A percentile compares a stretch with the other conserved stretches of the same genome.
phyloP scores from a whole-genome alignment of 1,284 basidiomycete species.

The Pseudomicrostroma phylloplanum region DNA sequence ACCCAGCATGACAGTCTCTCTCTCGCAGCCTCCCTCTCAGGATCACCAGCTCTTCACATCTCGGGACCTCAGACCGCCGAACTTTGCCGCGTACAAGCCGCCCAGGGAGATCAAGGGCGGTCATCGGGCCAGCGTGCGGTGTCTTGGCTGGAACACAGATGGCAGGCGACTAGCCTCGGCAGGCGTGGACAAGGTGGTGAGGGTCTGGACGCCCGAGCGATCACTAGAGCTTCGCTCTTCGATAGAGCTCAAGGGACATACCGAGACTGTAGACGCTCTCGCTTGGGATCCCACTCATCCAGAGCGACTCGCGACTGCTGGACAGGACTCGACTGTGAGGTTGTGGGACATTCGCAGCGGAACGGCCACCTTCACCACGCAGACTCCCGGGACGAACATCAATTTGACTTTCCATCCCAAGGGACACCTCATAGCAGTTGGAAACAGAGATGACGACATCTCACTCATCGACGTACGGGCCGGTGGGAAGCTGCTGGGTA shows the following conservation, averaged over 20 bases:
- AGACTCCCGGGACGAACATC: constrained; percentile 36
- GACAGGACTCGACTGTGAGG: constrained; percentile 35
- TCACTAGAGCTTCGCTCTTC: constrained; percentile 33
- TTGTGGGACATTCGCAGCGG: not conserved
- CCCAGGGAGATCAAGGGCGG: constrained; percentile 12
- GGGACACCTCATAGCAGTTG: constrained; percentile 35
- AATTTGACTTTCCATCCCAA: constrained; percentile 38
- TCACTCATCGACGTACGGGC: constrained; percentile 27
- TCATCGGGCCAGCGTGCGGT: constrained; percentile 20
- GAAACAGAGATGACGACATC: constrained; percentile 41
- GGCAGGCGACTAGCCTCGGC: constrained; percentile 38
- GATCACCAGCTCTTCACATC: not conserved
- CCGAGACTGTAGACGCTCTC: constrained; percentile 40
- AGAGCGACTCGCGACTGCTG: constrained; percentile 35
- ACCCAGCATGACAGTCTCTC: not conserved
- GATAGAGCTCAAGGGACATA: constrained; percentile 40
- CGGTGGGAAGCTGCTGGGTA: constrained; percentile 18
- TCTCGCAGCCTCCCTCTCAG: not conserved
- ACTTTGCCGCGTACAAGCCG: not conserved
- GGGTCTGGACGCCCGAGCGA: constrained; percentile 41
- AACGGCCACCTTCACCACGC: constrained; percentile 3
- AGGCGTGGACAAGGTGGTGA: constrained; percentile 25
- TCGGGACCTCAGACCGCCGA: not conserved
- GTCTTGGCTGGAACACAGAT: constrained; percentile 36
- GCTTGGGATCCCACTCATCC: constrained; percentile 35